Evolutionary conservation across 2,329 filamentous ascomycete genomes (phyloP).

Genomic region (Sporothrix pallida): DNA sequence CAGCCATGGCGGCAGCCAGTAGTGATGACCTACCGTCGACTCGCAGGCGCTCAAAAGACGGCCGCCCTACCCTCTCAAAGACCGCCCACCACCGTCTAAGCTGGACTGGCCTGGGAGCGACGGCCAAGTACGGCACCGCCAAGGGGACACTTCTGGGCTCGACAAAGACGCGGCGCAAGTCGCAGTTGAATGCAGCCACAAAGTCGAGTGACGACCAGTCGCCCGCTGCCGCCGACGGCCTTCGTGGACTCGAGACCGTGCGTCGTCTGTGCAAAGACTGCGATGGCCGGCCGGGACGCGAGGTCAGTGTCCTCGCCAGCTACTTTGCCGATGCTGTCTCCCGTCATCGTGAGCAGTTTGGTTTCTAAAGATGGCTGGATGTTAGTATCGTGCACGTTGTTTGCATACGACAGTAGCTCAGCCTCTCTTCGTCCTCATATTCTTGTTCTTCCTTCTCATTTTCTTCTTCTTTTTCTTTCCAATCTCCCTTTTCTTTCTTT

Average conservation of each 20-base stretch:
- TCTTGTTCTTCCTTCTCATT: not conserved
- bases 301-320: conserved; percentile 45
- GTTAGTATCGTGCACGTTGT: not conserved
- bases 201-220: not conserved
- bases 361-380: not conserved
- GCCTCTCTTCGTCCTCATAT: not conserved
- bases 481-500: not conserved
- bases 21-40: not conserved
- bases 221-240: conserved; percentile 17
- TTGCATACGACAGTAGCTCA: not conserved
- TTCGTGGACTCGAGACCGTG: conserved; percentile 46
- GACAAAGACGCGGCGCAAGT: conserved; percentile 1
- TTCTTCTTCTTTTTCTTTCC: not conserved
- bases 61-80: conserved; percentile 26
- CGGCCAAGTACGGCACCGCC: conserved; percentile 38
- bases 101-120: conserved; percentile 50
- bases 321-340: conserved; percentile 39
- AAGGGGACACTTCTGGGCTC: conserved; percentile 37
- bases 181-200: not conserved
- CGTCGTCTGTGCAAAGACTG: conserved; percentile 45
- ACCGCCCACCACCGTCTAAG: conserved; percentile 46
- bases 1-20: conserved; percentile 44
- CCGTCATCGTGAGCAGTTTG: conserved; percentile 32
- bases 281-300: conserved; percentile 44
- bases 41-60: not conserved